Evolutionary conservation across 306 rosid genomes (phyloP).

Genomic region (Senna tora): DNA sequence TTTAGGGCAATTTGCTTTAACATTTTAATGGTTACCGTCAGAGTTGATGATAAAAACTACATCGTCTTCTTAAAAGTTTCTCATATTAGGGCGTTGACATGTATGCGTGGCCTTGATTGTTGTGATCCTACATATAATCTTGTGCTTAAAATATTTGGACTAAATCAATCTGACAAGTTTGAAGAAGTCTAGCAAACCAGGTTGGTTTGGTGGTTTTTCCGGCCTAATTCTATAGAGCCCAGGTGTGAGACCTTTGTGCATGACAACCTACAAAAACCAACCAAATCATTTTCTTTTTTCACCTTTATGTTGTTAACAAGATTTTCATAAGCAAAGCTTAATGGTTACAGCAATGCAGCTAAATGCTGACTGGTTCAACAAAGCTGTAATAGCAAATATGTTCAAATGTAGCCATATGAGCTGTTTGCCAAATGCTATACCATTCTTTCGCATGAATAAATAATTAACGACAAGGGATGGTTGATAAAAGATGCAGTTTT

Average conservation of each 20-base stretch:
- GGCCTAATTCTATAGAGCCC: neutral
- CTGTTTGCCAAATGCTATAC: neutral
- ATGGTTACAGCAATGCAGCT: neutral
- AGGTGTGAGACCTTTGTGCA: neutral
- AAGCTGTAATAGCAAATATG: slow-evolving; percentile 2
- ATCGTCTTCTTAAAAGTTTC: neutral
- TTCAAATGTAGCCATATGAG: neutral
- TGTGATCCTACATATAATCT: neutral
- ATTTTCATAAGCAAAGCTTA: slow-evolving; percentile 6
- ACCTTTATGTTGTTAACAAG: neutral
- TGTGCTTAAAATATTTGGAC: neutral
- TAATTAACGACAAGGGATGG: neutral
- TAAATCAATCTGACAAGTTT: neutral
- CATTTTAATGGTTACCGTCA: neutral
- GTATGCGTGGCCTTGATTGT: neutral
- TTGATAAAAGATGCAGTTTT: neutral
- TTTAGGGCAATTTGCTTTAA: neutral
- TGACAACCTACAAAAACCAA: neutral
- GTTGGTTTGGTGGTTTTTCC: neutral
- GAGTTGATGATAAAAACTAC: neutral
- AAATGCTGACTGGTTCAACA: neutral
- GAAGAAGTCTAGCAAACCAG: slow-evolving; percentile 9
- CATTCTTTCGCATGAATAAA: neutral
- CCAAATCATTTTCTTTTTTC: neutral
- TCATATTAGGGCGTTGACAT: neutral